Evolutionary conservation across 1,139 yeast genomes (phyloP), one percentile per base, ranked within the genome.

Genomic region (Hansenula anomala): DNA sequence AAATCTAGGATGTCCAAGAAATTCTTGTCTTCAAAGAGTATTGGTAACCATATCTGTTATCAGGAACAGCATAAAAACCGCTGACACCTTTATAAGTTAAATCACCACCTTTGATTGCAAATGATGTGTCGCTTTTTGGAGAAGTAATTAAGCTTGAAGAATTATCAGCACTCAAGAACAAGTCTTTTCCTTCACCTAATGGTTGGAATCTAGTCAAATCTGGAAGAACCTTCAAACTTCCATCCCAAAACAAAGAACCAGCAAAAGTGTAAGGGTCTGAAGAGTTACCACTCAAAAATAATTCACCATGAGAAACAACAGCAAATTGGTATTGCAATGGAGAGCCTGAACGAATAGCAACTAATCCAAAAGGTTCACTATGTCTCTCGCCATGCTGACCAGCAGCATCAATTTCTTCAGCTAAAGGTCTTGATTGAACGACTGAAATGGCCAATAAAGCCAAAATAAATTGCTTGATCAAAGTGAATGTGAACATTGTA

Each of bases 291-390:
- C 34, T 19, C 3, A 36, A 14, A 20, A 27, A 27, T 9, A 31
- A 19, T 17, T n/a, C 36, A 32, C 35, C 38, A 14, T 32, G 18
- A 15, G 36, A 27, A 28, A 36, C 29, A 17, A 36, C 38, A 13
- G 44, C 43, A 15, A 47, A 20, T 24, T 47, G 44, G 33, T 49
- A 49, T 38, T 57, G 60, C 33, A 55, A 36, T 6, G 37, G 36
- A 19, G 59, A 44, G 16, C 56, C 60, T 22, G 60, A 52, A 22
- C 44, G 40, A 33, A 57, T 50, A 15, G 49, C 40, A 23, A 56
- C 26, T 36, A 56, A 34, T 28, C 53, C 50, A 41, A 58, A 58
- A 16, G 41, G 40, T 23, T 49, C 54, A n/a, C 59, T 25, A 20
- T 20, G 23, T 20, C 23, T 20, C 9, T 20, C 23, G 6, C 23